Evolutionary conservation across 495 filamentous ascomycete genomes (phyloP), one percentile per base, ranked within the genome.

Genomic region (Mycothermus thermophilus): DNA sequence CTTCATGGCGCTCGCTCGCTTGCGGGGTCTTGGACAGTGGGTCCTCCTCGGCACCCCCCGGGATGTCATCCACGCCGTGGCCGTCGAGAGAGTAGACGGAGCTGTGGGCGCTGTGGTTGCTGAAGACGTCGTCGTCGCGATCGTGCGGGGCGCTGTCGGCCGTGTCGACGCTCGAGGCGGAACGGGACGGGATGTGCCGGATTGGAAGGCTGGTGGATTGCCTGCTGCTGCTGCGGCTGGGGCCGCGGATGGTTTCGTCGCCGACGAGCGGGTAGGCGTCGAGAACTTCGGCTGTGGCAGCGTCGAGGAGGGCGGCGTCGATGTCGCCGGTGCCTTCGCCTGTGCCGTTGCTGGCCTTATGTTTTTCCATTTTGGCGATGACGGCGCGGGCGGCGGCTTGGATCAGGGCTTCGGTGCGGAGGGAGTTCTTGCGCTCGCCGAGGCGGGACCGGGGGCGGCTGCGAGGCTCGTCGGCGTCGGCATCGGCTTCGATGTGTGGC

Each of bases 91-190:
- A 67, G 13, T 58, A 62, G 12, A 63, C 27, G 0, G 67, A 65
- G 42, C 57, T 64, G 15, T 64, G 61, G 1, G 60, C 58, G 33
- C 59, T 60, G 45, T 58, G 59, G 40, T 66, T 60, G 47, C 65
- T 73, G 43, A 73, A 73, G 7, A 73, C 60, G 35, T 71, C 68
- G 38, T 69, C 65, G 19, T 69, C 67, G n/a, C 49, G 53, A 30
- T 59, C 66, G 31, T 67, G 66, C 1, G 64, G 61, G 32, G 53
- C 59, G 46, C 54, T 62, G 31, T 53, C 54, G 32, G 51, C 56
- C 8, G 52, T 55, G 9, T 51, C 55, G 9, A 59, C 54, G 35
- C 47, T 47, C 1, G 40, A 43, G 11, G 31, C 33, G 9, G 43
- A 48, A 18, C 37, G 38, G 17, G 38, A 40, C n/a, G 46, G 32